Evolutionary conservation across 345 rosid genomes (phyloP).

Genomic region (Geranium brycei): DNA sequence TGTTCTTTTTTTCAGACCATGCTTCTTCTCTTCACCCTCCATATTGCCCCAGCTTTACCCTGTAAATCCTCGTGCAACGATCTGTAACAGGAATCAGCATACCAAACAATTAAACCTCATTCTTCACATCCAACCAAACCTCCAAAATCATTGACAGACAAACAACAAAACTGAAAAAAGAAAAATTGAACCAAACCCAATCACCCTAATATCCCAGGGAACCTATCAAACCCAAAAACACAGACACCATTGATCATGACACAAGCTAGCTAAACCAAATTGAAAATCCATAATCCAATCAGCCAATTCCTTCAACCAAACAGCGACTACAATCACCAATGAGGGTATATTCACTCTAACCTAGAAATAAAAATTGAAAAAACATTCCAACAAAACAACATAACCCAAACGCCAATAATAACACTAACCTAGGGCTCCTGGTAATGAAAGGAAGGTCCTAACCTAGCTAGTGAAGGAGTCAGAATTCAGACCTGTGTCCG

Average conservation of each 20-base stretch:
- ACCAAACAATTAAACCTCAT: too few relatives aligned
- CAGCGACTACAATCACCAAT: background rate
- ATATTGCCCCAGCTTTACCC: slow-evolving; percentile 11
- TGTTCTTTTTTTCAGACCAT: slow-evolving; percentile 35
- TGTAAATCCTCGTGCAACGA: background rate
- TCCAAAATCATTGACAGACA: background rate
- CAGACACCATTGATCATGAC: too few relatives aligned
- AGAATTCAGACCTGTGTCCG: background rate
- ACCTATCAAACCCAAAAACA: too few relatives aligned
- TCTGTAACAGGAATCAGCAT: background rate
- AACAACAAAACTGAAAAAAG: background rate
- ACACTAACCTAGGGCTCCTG: background rate
- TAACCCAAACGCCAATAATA: background rate
- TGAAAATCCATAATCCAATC: too few relatives aligned
- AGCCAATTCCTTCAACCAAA: background rate
- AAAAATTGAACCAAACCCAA: background rate
- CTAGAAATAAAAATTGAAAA: background rate
- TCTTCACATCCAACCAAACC: background rate
- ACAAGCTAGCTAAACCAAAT: background rate
- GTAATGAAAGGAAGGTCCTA: background rate
- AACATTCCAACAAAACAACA: background rate
- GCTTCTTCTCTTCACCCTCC: slow-evolving; percentile 43
- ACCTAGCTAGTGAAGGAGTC: background rate
- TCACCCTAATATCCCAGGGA: background rate
- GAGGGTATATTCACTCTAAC: background rate